These are phyloP conservation scores for Fusarium compactum DNA, from an alignment of 2,329 filamentous ascomycete genomes.

Conservation along the genomic window DNA sequence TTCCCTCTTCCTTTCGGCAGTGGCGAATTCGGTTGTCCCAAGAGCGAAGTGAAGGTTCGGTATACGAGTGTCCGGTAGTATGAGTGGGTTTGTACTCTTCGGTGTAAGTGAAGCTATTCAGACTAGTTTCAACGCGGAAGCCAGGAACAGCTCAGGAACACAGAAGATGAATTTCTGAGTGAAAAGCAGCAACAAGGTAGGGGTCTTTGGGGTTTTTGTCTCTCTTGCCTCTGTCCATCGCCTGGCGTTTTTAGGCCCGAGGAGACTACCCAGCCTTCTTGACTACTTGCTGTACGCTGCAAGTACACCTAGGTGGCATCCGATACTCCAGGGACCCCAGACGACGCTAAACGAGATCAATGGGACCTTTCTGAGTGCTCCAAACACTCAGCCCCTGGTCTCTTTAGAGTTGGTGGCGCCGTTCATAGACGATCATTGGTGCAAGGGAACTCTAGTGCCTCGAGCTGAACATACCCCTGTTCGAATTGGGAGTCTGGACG, in stretches of 20 bases:
- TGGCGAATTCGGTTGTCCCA: not conserved
- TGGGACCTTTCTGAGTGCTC: conserved; percentile 10
- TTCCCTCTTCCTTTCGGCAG: not conserved
- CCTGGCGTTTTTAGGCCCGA: conserved; percentile 12
- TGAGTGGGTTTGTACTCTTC: conserved; percentile 11
- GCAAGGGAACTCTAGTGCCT: conserved; percentile 22
- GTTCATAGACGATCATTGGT: conserved; percentile 31
- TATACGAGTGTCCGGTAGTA: not conserved
- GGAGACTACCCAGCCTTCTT: conserved; percentile 15
- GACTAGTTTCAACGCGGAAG: conserved; percentile 8
- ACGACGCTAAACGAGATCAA: conserved; percentile 26
- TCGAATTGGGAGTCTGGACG: conserved; percentile 8
- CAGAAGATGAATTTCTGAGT: not conserved
- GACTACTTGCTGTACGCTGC: conserved; percentile 10
- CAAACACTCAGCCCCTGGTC: conserved; percentile 24
- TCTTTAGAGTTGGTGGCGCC: conserved; percentile 19
- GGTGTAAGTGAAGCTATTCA: conserved; percentile 28
- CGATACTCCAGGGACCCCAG: conserved; percentile 22
- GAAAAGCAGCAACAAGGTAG: conserved; percentile 2
- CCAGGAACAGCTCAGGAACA: conserved; percentile 2
- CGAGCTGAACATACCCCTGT: conserved; percentile 39
- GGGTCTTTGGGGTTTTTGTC: conserved; percentile 38
- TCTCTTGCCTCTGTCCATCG: conserved; percentile 16
- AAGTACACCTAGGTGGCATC: conserved; percentile 5
- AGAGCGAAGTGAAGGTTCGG: conserved; percentile 3